Base-by-base conservation (phyloP, 352 stramenopile genomes). In the Saprolegnia parasitica region DNA sequence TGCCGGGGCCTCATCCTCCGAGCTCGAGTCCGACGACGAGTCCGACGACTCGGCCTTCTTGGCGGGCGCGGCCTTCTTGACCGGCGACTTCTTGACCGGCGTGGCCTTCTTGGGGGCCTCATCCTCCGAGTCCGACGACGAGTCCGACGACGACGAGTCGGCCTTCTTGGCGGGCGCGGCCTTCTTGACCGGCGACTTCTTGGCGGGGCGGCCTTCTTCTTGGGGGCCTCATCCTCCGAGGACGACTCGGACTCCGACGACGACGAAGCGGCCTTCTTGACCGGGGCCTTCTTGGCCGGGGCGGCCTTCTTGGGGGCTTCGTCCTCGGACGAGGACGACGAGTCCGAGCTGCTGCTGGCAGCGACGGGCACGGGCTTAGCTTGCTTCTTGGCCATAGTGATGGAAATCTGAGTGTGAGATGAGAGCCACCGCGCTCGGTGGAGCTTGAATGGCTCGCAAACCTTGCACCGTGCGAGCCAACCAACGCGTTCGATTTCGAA, bases 21-120 rank as follows among this genome's bases (percentile, higher is more conserved):
- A 82, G 20, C 71, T 57, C 13, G 63, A 71, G 15, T 9, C 29
- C 37, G 50, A 71, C 0, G 67, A 74, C 15, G 76, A 81, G n/a
- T n/a, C n/a, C 15, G 76, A 81, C 32, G 75, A 78, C 64, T 72
- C 68, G 21, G 65, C 72, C 60, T 88, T 83, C 68, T 84, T 86
- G 26, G 76, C 74, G 35, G 65, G 13, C 24, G 56, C 67, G 15
- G 57, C 67, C 62, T 77, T 77, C 71, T 78, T 75, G 20, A 45
- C 68, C 4, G 61, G 54, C n/a, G 73, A 56, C 73, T 85, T 85
- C 66, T 81, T 81, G 29, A 63, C 63, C 4, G 56, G 65, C 1
- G 55, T 4, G 24, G 68, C 46, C 52, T 66, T 72, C 24, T 61
- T 67, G 6, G 70, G 42, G 46, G 67, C 62, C 39, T 73, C 71